A percentile compares a stretch with the other conserved stretches of the same genome.
Evolutionary conservation across 2,329 filamentous ascomycete species (phyloP).

Genomic region (Diaporthe aspalathi): DNA sequence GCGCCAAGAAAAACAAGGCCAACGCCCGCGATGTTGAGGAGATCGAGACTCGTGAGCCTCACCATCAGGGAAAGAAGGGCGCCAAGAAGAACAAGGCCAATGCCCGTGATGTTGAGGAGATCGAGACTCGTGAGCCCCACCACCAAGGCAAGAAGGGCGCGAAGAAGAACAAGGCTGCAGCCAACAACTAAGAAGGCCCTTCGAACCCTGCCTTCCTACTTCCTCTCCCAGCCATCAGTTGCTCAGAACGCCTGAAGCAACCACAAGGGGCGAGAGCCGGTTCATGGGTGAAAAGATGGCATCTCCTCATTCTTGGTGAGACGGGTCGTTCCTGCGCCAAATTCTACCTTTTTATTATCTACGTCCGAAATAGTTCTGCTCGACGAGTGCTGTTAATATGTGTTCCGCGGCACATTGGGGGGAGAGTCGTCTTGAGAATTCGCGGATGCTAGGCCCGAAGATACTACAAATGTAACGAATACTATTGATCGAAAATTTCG

Average conservation of each 20-base stretch:
- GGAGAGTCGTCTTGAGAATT: conserved; percentile 6
- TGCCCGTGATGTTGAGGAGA: background rate
- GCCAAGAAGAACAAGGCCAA: conserved; percentile 26
- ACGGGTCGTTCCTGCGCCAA: background rate
- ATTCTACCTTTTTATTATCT: background rate
- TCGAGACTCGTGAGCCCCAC: conserved; percentile 42
- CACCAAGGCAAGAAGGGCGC: conserved; percentile 36
- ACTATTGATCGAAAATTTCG: conserved; percentile 25
- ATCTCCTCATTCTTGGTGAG: background rate
- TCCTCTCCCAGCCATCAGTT: background rate
- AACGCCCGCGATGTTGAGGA: conserved; percentile 8
- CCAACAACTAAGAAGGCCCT: background rate
- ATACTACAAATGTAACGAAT: conserved; percentile 29
- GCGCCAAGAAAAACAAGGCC: conserved; percentile 37
- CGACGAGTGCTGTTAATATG: conserved; percentile 21
- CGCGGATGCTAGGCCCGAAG: conserved; percentile 18
- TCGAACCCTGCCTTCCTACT: background rate
- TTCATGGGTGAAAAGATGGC: background rate
- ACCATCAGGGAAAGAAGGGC: conserved; percentile 39
- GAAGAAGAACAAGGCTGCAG: conserved; percentile 22
- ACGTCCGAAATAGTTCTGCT: conserved; percentile 24
- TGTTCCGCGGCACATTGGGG: background rate
- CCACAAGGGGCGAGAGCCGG: background rate
- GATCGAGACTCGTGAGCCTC: conserved; percentile 41
- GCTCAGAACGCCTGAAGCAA: background rate